Conservation (phyloP, 176 grass and related monocot species). For the Bonia amplexicaulis region DNA sequence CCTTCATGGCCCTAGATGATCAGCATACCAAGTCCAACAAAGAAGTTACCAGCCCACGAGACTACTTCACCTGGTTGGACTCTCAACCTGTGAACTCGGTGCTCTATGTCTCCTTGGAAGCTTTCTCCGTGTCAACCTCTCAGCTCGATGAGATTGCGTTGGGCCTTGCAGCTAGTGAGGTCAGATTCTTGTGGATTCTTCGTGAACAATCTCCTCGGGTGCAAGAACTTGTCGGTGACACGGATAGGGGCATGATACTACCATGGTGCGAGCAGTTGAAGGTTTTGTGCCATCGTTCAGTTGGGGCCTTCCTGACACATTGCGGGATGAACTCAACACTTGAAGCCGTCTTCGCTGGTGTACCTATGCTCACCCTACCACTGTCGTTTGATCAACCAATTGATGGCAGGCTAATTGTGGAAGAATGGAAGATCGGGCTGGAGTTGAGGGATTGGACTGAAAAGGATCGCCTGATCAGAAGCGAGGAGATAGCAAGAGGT, state of each 20-base stretch:
- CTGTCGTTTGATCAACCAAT: constrained; percentile 57
- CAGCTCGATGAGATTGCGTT: constrained; percentile 44
- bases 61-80: constrained; percentile 46
- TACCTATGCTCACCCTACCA: constrained; percentile 46
- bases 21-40: neutral
- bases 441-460: constrained; percentile 23
- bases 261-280: constrained; percentile 50
- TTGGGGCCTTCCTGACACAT: constrained; percentile 64
- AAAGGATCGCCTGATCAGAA: constrained; percentile 19
- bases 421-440: constrained; percentile 50
- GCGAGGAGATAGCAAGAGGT: constrained; percentile 30
- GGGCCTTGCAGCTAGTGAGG: constrained; percentile 30
- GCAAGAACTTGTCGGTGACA: constrained; percentile 17
- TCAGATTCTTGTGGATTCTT: constrained; percentile 56
- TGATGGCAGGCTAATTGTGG: constrained; percentile 41
- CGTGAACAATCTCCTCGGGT: constrained; percentile 8
- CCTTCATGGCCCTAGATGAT: constrained; percentile 14
- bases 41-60: neutral
- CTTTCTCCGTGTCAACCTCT: constrained; percentile 41
- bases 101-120: constrained; percentile 60
- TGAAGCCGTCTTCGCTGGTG: constrained; percentile 34
- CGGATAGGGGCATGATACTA: constrained; percentile 31
- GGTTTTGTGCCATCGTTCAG: constrained; percentile 48
- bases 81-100: constrained; percentile 41
- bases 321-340: constrained; percentile 47